Evolutionary conservation across 2,329 filamentous ascomycete genomes (phyloP), one percentile per base, ranked within the genome.

Genomic region (Cladorrhinum sp.): DNA sequence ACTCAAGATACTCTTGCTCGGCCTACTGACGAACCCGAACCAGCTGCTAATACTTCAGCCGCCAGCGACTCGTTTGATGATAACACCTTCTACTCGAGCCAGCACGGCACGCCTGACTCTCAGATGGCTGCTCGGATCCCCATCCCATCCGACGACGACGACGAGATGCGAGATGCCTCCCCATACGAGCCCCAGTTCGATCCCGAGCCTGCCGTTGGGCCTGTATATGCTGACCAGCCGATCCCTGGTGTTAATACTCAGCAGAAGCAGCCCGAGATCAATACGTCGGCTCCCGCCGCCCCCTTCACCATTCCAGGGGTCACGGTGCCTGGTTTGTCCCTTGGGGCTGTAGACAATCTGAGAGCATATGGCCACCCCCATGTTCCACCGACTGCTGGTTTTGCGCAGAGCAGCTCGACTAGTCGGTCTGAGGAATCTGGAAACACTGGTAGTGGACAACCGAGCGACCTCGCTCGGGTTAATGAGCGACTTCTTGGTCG

Each of bases 81-180:
- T 73, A 92, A 96, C 72, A 95, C 92, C 46, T 96, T 96, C 76
- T 97, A 98, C 80, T 97, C 94, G 67, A 97, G 93, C 77, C 91
- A 89, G 78, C 88, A 93, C 79, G 90, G 93, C 73, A 96, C 92
- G 65, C 84, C 85, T 62, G 80, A 85, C 59, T 81, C 80, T 28
- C 78, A 76, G 55, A 76, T 78, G 62, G 77, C 78, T 42, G 76
- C 80, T 26, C 78, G 77, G 61, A 69, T 78, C 77, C 84, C 72
- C 80, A 83, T 72, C 68, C 72, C 73, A 63, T 74, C 74, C 62
- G 75, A 73, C 63, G 73, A 76, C 66, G 73, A 76, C 66, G 70
- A 72, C 53, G 72, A 72, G 62, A 76, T 76, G 72, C 72, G 70
- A 57, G 72, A 77, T 51, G 68, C 71, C 9, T 71, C 75, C 2